phyloP scores from a whole-genome alignment of 164 flowering plant genomes.

The Dillenia suffruticosa region DNA sequence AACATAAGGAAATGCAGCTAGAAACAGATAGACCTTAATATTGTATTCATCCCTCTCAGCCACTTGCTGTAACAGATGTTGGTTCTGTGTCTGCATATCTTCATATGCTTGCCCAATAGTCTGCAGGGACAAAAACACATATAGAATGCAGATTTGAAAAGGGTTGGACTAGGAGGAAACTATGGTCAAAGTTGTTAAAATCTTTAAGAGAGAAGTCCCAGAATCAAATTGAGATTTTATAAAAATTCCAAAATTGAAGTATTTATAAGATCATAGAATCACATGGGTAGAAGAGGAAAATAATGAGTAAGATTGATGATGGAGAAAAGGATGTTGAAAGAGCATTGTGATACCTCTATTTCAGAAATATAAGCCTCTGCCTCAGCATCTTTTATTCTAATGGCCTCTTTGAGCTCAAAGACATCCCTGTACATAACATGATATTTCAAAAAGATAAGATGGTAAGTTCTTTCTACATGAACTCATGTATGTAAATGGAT shows the following conservation, averaged over 20 bases:
- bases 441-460: too few species aligned
- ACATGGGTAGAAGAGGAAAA: background rate
- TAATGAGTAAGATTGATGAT: background rate
- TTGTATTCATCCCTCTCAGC: constrained; percentile 82
- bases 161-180: too few species aligned
- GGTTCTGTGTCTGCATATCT: constrained; percentile 91
- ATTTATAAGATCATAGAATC: background rate
- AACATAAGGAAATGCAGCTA: background rate
- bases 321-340: background rate
- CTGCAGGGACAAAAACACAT: constrained; percentile 26
- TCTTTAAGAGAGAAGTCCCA: too few species aligned
- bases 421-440: constrained; percentile 49
- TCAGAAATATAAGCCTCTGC: constrained; percentile 86
- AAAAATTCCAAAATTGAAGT: constrained; percentile 1
- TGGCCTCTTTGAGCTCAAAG: constrained; percentile 74
- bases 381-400: constrained; percentile 74
- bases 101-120: constrained; percentile 93
- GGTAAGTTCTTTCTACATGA: too few species aligned
- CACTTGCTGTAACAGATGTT: constrained; percentile 67
- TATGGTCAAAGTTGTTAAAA: too few species aligned
- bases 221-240: too few species aligned
- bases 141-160: background rate
- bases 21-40: constrained; percentile 51
- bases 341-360: constrained; percentile 62
- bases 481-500: too few species aligned